A percentile compares a stretch with the other conserved stretches of the same genome.
phyloP scores from a whole-genome alignment of 2,329 filamentous ascomycete species.

The Aspergillus fumigatus region DNA sequence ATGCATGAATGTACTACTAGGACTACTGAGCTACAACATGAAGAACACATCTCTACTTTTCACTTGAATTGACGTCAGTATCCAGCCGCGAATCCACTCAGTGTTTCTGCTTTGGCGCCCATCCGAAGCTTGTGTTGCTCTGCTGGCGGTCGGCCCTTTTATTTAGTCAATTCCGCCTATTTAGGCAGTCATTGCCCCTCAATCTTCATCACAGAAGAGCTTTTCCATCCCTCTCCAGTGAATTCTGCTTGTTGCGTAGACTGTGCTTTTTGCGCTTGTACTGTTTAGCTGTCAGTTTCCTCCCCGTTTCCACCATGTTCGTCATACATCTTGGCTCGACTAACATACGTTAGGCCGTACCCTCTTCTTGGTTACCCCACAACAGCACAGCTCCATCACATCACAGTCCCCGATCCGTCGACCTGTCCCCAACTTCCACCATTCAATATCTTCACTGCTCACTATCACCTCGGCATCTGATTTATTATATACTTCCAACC shows the following conservation, averaged over 20 bases:
- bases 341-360: neutral
- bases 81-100: neutral
- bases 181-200: neutral
- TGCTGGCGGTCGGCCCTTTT: neutral
- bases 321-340: neutral
- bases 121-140: neutral
- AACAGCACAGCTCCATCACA: neutral
- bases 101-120: neutral
- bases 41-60: slow-evolving; percentile 10
- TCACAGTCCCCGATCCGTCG: neutral
- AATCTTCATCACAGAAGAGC: neutral
- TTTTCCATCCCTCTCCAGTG: neutral
- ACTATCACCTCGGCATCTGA: neutral
- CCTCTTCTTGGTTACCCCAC: neutral
- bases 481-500: neutral
- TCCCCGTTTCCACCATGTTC: neutral
- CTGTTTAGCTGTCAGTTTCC: neutral
- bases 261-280: neutral
- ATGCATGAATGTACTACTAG: neutral
- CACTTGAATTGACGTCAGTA: neutral
- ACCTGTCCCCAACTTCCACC: slow-evolving; percentile 3
- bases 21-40: neutral
- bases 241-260: neutral
- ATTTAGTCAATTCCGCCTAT: neutral
- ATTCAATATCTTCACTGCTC: slow-evolving; percentile 1